A percentile compares a stretch with the other conserved stretches of the same genome.
These are phyloP conservation scores for Marasmius oreades DNA, from an alignment of 1,284 basidiomycete genomes.

Conservation along the genomic window DNA sequence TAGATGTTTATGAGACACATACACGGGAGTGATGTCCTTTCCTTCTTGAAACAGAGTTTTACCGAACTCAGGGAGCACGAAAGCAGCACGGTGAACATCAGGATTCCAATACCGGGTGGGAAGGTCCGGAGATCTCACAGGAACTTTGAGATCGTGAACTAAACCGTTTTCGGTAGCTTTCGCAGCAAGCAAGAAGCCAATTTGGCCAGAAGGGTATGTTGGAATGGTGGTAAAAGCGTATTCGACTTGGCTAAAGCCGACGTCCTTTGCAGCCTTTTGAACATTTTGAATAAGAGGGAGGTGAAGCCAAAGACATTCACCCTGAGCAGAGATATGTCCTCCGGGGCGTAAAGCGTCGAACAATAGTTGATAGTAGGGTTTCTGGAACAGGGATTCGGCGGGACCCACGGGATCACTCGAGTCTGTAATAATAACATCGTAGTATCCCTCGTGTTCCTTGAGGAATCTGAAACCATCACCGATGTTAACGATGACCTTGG, in stretches of 20 bases:
- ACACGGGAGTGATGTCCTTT: constrained; percentile 64
- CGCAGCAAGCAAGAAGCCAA: constrained; percentile 92
- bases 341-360: constrained; percentile 87
- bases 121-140: constrained; percentile 64
- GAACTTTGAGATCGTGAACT: constrained; percentile 62
- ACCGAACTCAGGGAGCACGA: constrained; percentile 91
- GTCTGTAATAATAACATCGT: constrained; percentile 99
- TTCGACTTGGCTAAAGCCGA: constrained; percentile 80
- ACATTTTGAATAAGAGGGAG: constrained; percentile 85
- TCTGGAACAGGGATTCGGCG: constrained; percentile 92
- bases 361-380: constrained; percentile 95
- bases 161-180: constrained; percentile 52
- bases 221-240: constrained; percentile 98
- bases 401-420: constrained; percentile 98
- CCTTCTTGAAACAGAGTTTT: constrained; percentile 72
- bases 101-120: constrained; percentile 87
- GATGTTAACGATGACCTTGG: constrained; percentile 85
- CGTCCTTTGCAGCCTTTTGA: constrained; percentile 64
- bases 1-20: constrained; percentile 41
- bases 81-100: constrained; percentile 80
- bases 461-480: constrained; percentile 99
- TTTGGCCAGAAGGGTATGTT: constrained; percentile 96
- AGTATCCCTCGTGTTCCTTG: constrained; percentile 82
- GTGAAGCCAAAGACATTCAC: constrained; percentile 96
- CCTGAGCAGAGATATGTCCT: constrained; percentile 95